Evolutionary conservation across 1,284 basidiomycete genomes (phyloP).

Genomic region (Microbotryum saponariae): DNA sequence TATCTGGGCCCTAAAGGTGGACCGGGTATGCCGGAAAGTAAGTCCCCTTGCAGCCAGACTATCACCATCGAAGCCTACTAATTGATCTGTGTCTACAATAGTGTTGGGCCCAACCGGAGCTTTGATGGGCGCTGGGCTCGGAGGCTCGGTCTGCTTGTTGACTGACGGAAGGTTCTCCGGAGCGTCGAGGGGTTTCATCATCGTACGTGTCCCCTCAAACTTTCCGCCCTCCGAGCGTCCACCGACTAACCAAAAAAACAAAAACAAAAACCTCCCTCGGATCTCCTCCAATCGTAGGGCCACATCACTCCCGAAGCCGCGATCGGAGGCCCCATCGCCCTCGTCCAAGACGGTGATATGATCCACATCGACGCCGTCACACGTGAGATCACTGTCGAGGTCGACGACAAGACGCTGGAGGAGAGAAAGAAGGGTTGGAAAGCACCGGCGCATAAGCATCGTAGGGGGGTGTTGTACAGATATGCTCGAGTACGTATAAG

Average conservation of each 20-base stretch:
- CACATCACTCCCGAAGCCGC: conserved; percentile 37
- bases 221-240: no score
- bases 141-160: conserved; percentile 79
- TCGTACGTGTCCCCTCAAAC: conserved; percentile 35
- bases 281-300: not conserved
- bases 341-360: conserved; percentile 42
- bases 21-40: conserved; percentile 8
- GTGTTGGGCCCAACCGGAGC: conserved; percentile 60
- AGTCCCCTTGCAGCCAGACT: not conserved
- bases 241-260: no score
- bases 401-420: conserved; percentile 4
- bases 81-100: not conserved
- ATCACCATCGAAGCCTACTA: not conserved
- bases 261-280: no score
- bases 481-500: no score
- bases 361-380: conserved; percentile 41
- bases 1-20: conserved; percentile 12
- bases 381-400: conserved; percentile 38
- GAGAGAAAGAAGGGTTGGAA: conserved; percentile 12
- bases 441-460: not conserved
- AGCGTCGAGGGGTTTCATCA: conserved; percentile 39
- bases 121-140: conserved; percentile 82
- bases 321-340: conserved; percentile 41
- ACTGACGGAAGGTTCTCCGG: conserved; percentile 86
- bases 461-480: no score